Evolutionary conservation across 2,329 filamentous ascomycete genomes (phyloP).

Genomic region (Diaporthe destruens): DNA sequence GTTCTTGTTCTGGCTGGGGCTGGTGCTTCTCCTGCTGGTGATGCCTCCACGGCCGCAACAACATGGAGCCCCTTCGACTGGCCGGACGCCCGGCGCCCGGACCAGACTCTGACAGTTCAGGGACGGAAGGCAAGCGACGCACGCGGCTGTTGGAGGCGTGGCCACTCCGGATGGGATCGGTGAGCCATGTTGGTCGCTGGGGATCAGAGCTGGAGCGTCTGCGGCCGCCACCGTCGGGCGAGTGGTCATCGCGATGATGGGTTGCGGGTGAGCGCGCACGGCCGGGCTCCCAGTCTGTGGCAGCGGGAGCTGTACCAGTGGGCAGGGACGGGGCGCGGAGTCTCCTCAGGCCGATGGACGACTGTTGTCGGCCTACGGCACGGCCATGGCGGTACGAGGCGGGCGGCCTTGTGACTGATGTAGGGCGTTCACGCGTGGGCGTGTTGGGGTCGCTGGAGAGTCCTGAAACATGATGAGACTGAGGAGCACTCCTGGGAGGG

Average conservation of each 20-base stretch:
- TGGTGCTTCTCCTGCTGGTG: slow-evolving; percentile 3
- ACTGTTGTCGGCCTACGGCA: slow-evolving; percentile 34
- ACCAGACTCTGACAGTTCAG: slow-evolving; percentile 23
- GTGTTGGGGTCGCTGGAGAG: slow-evolving; percentile 4
- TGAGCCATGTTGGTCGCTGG: slow-evolving; percentile 43
- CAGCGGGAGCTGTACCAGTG: not conserved
- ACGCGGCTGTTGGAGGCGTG: not conserved
- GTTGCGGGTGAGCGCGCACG: not conserved
- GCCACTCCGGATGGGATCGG: slow-evolving; percentile 1
- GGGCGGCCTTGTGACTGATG: slow-evolving; percentile 1
- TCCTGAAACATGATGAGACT: not conserved
- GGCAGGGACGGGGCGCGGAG: slow-evolving; percentile 22
- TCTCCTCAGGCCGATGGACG: slow-evolving; percentile 41
- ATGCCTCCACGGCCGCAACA: slow-evolving; percentile 22
- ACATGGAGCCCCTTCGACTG: slow-evolving; percentile 25
- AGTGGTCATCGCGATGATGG: not conserved
- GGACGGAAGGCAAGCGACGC: slow-evolving; percentile 36
- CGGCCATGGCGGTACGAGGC: not conserved
- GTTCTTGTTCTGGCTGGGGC: slow-evolving; percentile 16
- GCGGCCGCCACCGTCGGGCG: slow-evolving; percentile 34
- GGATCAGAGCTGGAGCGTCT: slow-evolving; percentile 47
- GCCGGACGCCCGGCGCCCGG: not conserved
- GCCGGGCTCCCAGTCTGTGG: slow-evolving; percentile 20
- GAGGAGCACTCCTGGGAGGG: slow-evolving; percentile 26
- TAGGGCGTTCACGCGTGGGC: slow-evolving; percentile 34